Evolutionary conservation across 2,329 filamentous ascomycete genomes (phyloP).

Genomic region (Fusarium sp.): DNA sequence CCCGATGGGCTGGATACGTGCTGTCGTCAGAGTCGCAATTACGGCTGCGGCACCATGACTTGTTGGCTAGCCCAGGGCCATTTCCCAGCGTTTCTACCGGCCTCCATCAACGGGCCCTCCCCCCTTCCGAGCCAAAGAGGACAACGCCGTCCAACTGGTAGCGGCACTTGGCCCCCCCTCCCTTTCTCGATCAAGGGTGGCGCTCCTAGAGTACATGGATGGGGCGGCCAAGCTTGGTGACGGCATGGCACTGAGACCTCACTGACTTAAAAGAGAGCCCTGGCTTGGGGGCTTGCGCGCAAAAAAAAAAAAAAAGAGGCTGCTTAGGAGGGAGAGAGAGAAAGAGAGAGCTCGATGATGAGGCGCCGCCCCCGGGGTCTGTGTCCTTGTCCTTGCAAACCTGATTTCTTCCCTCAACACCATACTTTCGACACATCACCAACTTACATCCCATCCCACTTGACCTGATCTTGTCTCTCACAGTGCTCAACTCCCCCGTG

Average conservation of each 20-base stretch:
- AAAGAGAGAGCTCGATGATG: slow-evolving; percentile 14
- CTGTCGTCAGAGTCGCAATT: slow-evolving; percentile 18
- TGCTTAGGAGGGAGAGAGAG: background rate
- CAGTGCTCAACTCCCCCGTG: slow-evolving; percentile 4
- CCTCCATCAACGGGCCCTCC: slow-evolving; percentile 15
- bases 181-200: slow-evolving; percentile 9
- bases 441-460: slow-evolving; percentile 11
- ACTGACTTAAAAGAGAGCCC: slow-evolving; percentile 18
- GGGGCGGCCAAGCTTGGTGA: slow-evolving; percentile 25
- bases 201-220: slow-evolving; percentile 28
- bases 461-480: slow-evolving; percentile 14
- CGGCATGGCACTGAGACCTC: slow-evolving; percentile 37
- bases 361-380: slow-evolving; percentile 25
- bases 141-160: slow-evolving; percentile 20
- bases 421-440: slow-evolving; percentile 6
- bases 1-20: slow-evolving; percentile 23
- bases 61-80: background rate
- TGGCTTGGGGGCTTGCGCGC: slow-evolving; percentile 2
- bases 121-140: slow-evolving; percentile 13
- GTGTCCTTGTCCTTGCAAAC: slow-evolving; percentile 10
- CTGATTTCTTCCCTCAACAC: slow-evolving; percentile 3
- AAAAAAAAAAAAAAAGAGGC: background rate
- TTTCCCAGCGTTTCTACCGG: slow-evolving; percentile 12
- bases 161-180: slow-evolving; percentile 34
- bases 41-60: background rate